phyloP scores from a whole-genome alignment of 169 alveolate species.

The Plasmodium blacklocki region DNA sequence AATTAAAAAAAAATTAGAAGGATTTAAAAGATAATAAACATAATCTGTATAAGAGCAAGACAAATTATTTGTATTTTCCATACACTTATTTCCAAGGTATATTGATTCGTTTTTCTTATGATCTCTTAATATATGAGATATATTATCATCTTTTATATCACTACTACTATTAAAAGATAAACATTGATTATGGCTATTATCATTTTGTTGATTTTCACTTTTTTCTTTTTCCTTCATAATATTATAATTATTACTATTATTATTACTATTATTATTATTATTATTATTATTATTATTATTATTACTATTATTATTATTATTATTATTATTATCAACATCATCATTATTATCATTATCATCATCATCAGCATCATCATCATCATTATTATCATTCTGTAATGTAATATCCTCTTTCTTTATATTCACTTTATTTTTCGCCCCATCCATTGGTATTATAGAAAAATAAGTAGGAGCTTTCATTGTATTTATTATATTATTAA shows the following conservation, averaged over 20 bases:
- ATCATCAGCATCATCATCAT: not conserved
- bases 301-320: too few species aligned
- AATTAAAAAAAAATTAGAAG: slow-evolving; percentile 38
- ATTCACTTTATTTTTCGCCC: not conserved
- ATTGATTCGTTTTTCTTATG: not conserved
- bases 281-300: not conserved
- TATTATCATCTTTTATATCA: not conserved
- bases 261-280: not conserved
- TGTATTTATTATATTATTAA: not conserved
- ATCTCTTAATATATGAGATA: not conserved
- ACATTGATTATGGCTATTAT: not conserved
- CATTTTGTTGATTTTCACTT: not conserved
- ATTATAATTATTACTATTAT: not conserved
- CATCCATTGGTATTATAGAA: not conserved
- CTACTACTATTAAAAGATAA: not conserved
- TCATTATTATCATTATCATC: not conserved
- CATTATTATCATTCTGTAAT: not conserved
- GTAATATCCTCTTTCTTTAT: not conserved
- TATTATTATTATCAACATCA: not conserved
- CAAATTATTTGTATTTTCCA: slow-evolving; percentile 11
- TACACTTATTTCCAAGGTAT: not conserved
- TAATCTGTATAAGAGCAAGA: slow-evolving; percentile 41
- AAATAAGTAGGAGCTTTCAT: not conserved
- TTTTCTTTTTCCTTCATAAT: not conserved
- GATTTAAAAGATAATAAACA: slow-evolving; percentile 51